Evolutionary conservation across 257 asterid species (phyloP).

Genomic region (Solanum microdontum): DNA sequence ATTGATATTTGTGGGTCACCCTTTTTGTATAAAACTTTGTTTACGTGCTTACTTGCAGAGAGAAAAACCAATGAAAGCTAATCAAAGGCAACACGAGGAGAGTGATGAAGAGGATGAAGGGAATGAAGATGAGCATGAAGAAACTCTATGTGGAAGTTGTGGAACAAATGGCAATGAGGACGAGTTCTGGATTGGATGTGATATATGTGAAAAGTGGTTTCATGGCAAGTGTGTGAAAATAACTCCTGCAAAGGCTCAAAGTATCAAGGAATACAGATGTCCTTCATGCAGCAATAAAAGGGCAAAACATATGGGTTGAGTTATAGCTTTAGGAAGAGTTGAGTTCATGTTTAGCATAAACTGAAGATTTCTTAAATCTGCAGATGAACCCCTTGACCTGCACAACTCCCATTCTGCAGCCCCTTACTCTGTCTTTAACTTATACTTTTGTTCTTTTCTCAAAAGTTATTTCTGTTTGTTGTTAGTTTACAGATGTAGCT

Average conservation of each 20-base stretch:
- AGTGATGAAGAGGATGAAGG: slow-evolving; percentile 48
- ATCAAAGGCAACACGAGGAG: slow-evolving; percentile 54
- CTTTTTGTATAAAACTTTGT: slow-evolving; percentile 27
- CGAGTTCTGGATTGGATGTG: slow-evolving; percentile 94
- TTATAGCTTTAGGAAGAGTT: not conserved
- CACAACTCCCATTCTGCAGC: not conserved
- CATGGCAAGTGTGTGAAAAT: slow-evolving; percentile 93
- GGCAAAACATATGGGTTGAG: slow-evolving; percentile 26
- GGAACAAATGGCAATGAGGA: slow-evolving; percentile 71
- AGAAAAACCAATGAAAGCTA: slow-evolving; percentile 59
- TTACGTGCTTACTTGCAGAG: slow-evolving; percentile 1
- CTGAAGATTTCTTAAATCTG: not conserved
- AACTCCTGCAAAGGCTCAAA: slow-evolving; percentile 88
- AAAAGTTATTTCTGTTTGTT: not conserved
- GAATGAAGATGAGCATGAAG: slow-evolving; percentile 59
- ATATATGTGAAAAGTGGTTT: slow-evolving; percentile 77
- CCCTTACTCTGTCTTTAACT: not conserved
- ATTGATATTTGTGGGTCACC: not conserved
- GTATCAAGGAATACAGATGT: slow-evolving; percentile 82
- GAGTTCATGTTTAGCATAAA: not conserved
- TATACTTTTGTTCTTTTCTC: not conserved
- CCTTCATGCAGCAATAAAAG: slow-evolving; percentile 74
- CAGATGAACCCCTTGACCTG: not conserved
- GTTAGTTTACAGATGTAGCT: not conserved
- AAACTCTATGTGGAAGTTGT: slow-evolving; percentile 79